These are phyloP conservation scores for Atalantia buxifolia DNA, from an alignment of 345 rosid species.

Conservation along the genomic window DNA sequence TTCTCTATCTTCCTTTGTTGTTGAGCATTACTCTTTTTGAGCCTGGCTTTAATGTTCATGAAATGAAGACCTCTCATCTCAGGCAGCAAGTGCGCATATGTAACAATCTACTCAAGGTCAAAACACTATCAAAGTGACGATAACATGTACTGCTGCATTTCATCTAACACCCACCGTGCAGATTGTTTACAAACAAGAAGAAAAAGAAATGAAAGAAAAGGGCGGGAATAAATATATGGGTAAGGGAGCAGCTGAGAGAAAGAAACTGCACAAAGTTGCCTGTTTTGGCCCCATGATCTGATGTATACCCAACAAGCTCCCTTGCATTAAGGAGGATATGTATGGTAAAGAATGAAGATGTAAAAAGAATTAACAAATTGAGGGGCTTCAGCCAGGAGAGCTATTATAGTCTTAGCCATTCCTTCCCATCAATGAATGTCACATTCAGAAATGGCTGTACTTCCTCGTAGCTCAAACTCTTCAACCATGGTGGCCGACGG, in stretches of 20 bases:
- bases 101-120: not conserved
- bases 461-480: slow-evolving; percentile 43
- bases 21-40: no score
- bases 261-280: not conserved
- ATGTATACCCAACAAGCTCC: not conserved
- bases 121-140: not conserved
- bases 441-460: slow-evolving; percentile 51
- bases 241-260: no score
- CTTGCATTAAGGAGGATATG: not conserved
- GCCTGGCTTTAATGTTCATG: not conserved
- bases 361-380: slow-evolving; percentile 10
- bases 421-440: slow-evolving; percentile 63
- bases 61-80: not conserved
- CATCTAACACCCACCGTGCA: not conserved
- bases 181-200: no score
- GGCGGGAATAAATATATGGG: no score
- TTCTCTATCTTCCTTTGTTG: no score
- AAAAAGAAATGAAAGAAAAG: no score
- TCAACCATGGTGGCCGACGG: slow-evolving; percentile 68
- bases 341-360: slow-evolving; percentile 1
- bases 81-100: not conserved
- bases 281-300: not conserved
- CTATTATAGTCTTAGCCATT: slow-evolving; percentile 70
- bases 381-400: not conserved
- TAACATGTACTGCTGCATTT: not conserved